Evolutionary conservation across 257 asterid species (phyloP).

Genomic region (Asclepias syriaca): DNA sequence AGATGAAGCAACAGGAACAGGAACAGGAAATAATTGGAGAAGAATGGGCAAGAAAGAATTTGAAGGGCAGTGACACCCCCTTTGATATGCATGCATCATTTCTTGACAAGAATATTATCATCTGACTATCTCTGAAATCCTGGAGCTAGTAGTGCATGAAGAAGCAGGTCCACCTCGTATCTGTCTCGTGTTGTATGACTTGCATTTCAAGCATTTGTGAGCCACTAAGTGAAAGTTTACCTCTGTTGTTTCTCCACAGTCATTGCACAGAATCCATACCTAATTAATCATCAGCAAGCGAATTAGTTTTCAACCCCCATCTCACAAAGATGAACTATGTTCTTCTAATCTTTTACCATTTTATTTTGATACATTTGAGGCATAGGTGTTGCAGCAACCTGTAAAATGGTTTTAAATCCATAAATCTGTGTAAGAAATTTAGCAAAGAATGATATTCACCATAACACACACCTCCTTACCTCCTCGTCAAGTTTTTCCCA

Average conservation of each 20-base stretch:
- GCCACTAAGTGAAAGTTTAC: constrained; percentile 54
- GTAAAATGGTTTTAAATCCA: constrained; percentile 8
- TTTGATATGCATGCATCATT: too few species aligned
- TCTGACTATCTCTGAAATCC: constrained; percentile 29
- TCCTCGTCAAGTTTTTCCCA: constrained; percentile 63
- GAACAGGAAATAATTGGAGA: background rate
- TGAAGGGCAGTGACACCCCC: too few species aligned
- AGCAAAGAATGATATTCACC: background rate
- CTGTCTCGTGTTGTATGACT: constrained; percentile 63
- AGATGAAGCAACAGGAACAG: background rate
- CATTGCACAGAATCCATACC: constrained; percentile 79
- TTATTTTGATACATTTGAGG: constrained; percentile 46
- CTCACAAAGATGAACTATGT: background rate
- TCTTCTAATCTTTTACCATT: constrained; percentile 37
- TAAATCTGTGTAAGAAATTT: background rate
- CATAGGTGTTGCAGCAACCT: constrained; percentile 60
- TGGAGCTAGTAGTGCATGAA: constrained; percentile 30
- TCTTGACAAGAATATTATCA: constrained; percentile 12
- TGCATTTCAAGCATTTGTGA: constrained; percentile 52
- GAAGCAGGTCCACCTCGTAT: constrained; percentile 42
- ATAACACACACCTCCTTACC: constrained; percentile 21
- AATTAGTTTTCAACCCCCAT: background rate
- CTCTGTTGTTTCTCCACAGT: constrained; percentile 59
- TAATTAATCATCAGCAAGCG: background rate
- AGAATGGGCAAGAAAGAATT: background rate